Conservation (phyloP, 306 rosid genomes). For the Oxytropis ochrocephala region DNA sequence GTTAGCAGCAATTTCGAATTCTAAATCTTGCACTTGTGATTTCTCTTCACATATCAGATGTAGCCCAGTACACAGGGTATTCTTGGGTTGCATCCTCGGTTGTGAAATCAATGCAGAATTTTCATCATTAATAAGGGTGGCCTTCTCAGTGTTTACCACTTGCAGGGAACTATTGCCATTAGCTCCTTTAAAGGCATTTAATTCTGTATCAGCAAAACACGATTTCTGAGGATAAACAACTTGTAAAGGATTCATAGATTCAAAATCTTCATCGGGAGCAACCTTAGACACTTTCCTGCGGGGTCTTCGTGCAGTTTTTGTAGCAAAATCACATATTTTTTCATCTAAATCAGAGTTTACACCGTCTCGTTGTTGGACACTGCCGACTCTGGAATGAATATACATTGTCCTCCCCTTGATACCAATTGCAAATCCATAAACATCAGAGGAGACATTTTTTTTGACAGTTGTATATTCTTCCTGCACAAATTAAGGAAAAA, state of each 20-base stretch:
- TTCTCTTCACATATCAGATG: constrained; percentile 25
- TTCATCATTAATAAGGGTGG: constrained; percentile 14
- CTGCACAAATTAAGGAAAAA: constrained; percentile 38
- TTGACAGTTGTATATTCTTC: constrained; percentile 28
- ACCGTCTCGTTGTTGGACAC: constrained; percentile 16
- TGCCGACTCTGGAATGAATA: constrained; percentile 12
- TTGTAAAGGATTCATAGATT: constrained; percentile 22
- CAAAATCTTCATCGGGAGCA: constrained; percentile 28
- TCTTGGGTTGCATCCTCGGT: constrained; percentile 22
- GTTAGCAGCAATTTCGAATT: constrained; percentile 6
- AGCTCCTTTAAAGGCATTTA: constrained; percentile 11
- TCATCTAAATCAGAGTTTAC: constrained; percentile 35
- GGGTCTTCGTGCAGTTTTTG: constrained; percentile 26
- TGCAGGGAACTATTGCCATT: not conserved
- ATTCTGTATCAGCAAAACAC: constrained; percentile 14
- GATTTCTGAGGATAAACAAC: constrained; percentile 13
- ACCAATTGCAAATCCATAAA: constrained; percentile 23
- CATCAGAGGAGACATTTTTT: constrained; percentile 26
- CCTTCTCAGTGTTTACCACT: not conserved
- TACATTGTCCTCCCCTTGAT: constrained; percentile 25
- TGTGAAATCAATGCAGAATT: constrained; percentile 22
- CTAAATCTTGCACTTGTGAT: constrained; percentile 1
- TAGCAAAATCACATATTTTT: constrained; percentile 32
- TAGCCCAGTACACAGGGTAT: constrained; percentile 2
- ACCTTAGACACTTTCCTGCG: constrained; percentile 27